A percentile compares a stretch with the other conserved stretches of the same genome.
Conservation (phyloP, 2,329 filamentous ascomycete species). For the Arthroderma sp. region DNA sequence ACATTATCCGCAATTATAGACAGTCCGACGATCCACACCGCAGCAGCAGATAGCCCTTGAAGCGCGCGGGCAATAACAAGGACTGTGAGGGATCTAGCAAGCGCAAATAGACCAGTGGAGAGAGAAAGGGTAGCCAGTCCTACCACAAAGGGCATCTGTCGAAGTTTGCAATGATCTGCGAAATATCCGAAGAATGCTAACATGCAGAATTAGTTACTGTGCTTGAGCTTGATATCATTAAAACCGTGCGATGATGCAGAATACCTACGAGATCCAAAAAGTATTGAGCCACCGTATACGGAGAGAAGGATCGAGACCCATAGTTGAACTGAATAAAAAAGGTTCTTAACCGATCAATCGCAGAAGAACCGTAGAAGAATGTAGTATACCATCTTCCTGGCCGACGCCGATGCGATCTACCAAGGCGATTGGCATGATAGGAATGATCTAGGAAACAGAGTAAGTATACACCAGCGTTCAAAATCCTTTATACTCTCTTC, state of each 20-base stretch:
- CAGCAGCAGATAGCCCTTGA: conserved; percentile 44
- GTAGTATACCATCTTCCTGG: no score
- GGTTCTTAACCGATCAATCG: no score
- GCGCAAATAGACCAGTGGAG: conserved; percentile 43
- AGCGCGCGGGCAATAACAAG: conserved; percentile 41
- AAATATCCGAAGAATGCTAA: conserved; percentile 32
- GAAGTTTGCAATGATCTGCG: conserved; percentile 40
- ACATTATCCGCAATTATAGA: conserved; percentile 49
- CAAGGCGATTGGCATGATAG: conserved; percentile 58
- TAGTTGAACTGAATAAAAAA: background rate
- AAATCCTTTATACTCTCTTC: no score
- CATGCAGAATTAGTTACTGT: background rate
- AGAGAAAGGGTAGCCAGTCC: conserved; percentile 41
- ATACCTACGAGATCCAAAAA: conserved; percentile 41
- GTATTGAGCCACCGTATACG: conserved; percentile 54
- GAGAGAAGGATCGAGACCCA: conserved; percentile 53
- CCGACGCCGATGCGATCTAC: conserved; percentile 36
- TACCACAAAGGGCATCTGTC: conserved; percentile 45
- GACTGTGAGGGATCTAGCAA: conserved; percentile 36
- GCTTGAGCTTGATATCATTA: no score
- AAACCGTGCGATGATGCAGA: no score
- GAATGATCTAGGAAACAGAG: conserved; percentile 39
- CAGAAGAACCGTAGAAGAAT: no score
- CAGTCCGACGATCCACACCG: conserved; percentile 48
- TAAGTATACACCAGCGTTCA: no score